Conservation (phyloP, 2,329 filamentous ascomycete species). For the Aspergillus floridensis region DNA sequence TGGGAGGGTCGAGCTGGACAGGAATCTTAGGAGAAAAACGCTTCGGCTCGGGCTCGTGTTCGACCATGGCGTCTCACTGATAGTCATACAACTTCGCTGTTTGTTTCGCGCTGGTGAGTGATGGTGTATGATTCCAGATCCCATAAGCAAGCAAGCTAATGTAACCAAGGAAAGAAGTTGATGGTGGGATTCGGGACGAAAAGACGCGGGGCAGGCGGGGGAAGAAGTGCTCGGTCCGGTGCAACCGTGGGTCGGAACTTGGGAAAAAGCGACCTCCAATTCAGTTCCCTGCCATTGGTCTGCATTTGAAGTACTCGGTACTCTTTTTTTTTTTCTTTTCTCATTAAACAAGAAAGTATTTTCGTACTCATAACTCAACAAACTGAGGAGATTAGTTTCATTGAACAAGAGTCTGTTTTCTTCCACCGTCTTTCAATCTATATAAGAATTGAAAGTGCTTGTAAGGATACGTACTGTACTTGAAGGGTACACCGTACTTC, state of each 20-base stretch:
- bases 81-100: background rate
- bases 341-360: too few relatives aligned
- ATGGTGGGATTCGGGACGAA: background rate
- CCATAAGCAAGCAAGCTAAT: background rate
- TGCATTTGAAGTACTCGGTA: background rate
- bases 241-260: slow-evolving; percentile 12
- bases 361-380: too few relatives aligned
- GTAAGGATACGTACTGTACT: too few relatives aligned
- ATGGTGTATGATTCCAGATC: background rate
- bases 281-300: background rate
- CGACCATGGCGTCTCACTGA: slow-evolving; percentile 25
- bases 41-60: slow-evolving; percentile 31
- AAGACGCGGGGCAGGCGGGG: slow-evolving; percentile 27
- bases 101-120: background rate
- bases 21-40: slow-evolving; percentile 43
- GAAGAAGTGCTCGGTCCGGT: slow-evolving; percentile 13
- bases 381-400: too few relatives aligned
- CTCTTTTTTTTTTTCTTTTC: background rate
- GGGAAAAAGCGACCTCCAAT: background rate
- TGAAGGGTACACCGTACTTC: too few relatives aligned
- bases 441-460: too few relatives aligned
- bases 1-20: slow-evolving; percentile 71
- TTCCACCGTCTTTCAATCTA: too few relatives aligned
- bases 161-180: slow-evolving; percentile 2
- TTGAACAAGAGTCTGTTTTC: too few relatives aligned